phyloP scores from a whole-genome alignment of 441 rosid species.

The Melastoma candidum region DNA sequence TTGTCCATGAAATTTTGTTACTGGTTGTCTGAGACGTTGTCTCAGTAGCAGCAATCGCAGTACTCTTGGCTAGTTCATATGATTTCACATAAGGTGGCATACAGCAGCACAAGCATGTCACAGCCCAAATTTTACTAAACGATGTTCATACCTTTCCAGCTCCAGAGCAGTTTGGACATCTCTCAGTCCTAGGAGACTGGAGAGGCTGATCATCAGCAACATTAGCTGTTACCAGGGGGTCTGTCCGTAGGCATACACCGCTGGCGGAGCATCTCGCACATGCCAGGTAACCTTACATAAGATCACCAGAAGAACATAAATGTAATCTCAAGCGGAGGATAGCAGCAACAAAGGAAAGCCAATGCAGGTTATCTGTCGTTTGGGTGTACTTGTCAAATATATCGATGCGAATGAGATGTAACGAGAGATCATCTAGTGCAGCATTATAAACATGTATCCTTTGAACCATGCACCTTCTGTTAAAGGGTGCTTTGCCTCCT shows the following conservation, averaged over 20 bases:
- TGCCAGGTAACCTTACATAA: constrained; percentile 67
- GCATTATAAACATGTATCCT: too few species aligned
- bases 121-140: not conserved
- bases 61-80: too few species aligned
- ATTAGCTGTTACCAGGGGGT: constrained; percentile 41
- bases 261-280: constrained; percentile 89
- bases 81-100: not conserved
- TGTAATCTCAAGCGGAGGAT: not conserved
- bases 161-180: constrained; percentile 87
- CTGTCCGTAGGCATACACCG: constrained; percentile 55
- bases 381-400: too few species aligned
- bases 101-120: not conserved
- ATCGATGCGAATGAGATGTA: too few species aligned
- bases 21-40: too few species aligned
- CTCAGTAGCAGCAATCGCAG: too few species aligned
- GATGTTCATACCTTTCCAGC: constrained; percentile 63
- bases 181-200: constrained; percentile 46
- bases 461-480: too few species aligned
- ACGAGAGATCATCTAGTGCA: too few species aligned
- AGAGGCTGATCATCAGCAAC: constrained; percentile 36
- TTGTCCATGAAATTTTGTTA: too few species aligned
- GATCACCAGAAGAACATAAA: constrained; percentile 1
- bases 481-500: too few species aligned
- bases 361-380: too few species aligned
- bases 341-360: too few species aligned